These are phyloP conservation scores for Solanum etuberosum DNA, from an alignment of 257 asterid genomes.

Conservation along the genomic window DNA sequence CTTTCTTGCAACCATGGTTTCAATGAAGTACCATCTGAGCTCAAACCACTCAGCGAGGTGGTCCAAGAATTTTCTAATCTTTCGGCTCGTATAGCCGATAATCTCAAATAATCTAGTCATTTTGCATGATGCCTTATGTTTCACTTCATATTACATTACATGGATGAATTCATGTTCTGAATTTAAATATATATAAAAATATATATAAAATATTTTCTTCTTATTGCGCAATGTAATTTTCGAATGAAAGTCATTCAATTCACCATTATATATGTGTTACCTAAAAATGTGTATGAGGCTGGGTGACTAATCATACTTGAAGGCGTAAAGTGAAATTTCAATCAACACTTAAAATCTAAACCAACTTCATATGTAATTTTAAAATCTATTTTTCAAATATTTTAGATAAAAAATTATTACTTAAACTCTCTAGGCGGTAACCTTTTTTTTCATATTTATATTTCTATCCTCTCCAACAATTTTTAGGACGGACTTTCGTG, in stretches of 20 bases:
- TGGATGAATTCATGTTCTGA: background rate
- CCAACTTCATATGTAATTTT: background rate
- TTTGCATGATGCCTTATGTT: background rate
- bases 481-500: too few relatives aligned
- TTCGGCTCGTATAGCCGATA: background rate
- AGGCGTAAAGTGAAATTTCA: background rate
- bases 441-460: too few relatives aligned
- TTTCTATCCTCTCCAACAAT: too few relatives aligned
- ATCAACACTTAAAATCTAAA: background rate
- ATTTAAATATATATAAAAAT: background rate
- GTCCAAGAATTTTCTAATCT: background rate
- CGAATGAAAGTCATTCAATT: too few relatives aligned
- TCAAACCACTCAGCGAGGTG: background rate
- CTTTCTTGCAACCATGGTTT: background rate
- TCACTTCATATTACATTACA: background rate
- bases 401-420: too few relatives aligned
- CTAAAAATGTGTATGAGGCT: background rate
- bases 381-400: background rate
- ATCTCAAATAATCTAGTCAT: background rate
- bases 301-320: background rate
- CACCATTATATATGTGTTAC: background rate
- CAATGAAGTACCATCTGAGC: background rate
- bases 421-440: too few relatives aligned
- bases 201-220: background rate
- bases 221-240: too few relatives aligned